phyloP scores from a whole-genome alignment of 1,284 basidiomycete genomes.

The Lentinula novae-zelandiae region DNA sequence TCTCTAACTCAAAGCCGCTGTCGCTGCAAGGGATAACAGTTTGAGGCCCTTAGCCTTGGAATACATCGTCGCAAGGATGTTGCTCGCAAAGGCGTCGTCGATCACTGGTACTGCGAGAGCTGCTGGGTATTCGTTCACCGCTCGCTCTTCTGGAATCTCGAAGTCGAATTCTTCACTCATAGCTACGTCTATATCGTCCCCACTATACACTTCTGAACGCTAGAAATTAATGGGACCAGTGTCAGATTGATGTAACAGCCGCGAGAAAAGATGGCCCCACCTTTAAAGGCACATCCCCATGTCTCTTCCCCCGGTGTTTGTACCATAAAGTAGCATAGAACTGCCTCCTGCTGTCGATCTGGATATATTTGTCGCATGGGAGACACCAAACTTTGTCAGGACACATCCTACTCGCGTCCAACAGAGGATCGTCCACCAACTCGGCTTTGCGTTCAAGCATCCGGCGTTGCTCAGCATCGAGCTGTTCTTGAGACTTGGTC shows the following conservation, averaged over 20 bases:
- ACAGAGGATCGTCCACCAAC: conserved; percentile 9
- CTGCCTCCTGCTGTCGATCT: conserved; percentile 10
- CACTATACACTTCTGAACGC: not conserved
- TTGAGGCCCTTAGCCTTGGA: conserved; percentile 1
- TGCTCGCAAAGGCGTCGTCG: conserved; percentile 3
- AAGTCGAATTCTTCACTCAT: not conserved
- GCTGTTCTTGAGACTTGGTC: not conserved
- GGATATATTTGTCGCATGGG: conserved; percentile 6
- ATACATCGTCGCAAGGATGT: conserved; percentile 2
- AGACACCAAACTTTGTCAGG: conserved; percentile 11
- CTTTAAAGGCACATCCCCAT: not conserved
- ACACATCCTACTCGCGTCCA: conserved; percentile 6
- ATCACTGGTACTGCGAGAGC: not conserved
- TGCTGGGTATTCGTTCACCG: not conserved
- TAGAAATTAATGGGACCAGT: not conserved
- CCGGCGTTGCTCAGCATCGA: conserved; percentile 8
- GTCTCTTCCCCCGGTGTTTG: conserved; percentile 11
- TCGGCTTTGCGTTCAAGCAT: conserved; percentile 10
- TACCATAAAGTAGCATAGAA: conserved; percentile 12
- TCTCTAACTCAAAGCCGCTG: not conserved
- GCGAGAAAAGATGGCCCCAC: not conserved
- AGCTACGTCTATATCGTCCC: not conserved
- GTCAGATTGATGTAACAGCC: not conserved
- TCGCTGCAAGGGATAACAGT: not conserved
- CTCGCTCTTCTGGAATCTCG: not conserved